Evolutionary conservation across 1,284 basidiomycete species (phyloP).

Genomic region (Tilletiaria anomala): DNA sequence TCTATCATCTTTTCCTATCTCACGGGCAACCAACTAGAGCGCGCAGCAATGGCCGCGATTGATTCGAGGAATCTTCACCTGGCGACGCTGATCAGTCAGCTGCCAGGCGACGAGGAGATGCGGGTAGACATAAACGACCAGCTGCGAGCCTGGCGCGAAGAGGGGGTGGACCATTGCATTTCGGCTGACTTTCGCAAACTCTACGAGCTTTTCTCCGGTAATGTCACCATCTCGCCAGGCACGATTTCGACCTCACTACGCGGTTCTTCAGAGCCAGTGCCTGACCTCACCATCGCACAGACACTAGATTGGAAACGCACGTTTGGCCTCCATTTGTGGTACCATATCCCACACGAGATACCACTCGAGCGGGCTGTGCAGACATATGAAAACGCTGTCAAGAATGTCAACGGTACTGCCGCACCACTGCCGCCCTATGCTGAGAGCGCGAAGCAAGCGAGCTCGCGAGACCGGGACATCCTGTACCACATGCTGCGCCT

Average conservation of each 20-base stretch:
- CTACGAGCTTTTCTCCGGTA: slow-evolving; percentile 73
- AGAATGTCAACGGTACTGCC: slow-evolving; percentile 11
- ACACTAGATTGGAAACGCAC: slow-evolving; percentile 88
- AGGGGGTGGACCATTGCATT: slow-evolving; percentile 60
- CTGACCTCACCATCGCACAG: slow-evolving; percentile 58
- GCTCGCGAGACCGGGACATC: too few relatives aligned
- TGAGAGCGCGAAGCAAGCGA: slow-evolving; percentile 19
- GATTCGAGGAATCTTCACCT: slow-evolving; percentile 68
- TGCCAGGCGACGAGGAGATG: slow-evolving; percentile 59
- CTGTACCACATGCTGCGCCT: slow-evolving; percentile 72
- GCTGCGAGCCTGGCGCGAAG: slow-evolving; percentile 66
- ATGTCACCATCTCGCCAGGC: slow-evolving; percentile 53
- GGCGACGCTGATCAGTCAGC: slow-evolving; percentile 82
- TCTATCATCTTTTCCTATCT: slow-evolving; percentile 56
- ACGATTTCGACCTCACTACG: slow-evolving; percentile 35
- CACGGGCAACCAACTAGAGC: slow-evolving; percentile 72
- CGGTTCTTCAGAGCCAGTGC: slow-evolving; percentile 49
- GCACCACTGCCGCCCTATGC: slow-evolving; percentile 37
- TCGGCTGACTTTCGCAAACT: slow-evolving; percentile 58
- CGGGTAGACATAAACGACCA: slow-evolving; percentile 63
- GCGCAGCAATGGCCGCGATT: slow-evolving; percentile 62
- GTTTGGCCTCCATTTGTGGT: slow-evolving; percentile 86
- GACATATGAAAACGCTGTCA: slow-evolving; percentile 48
- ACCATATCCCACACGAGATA: slow-evolving; percentile 58
- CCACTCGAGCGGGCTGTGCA: slow-evolving; percentile 57